phyloP scores from a whole-genome alignment of 495 filamentous ascomycete species.

The Podospora anserina region DNA sequence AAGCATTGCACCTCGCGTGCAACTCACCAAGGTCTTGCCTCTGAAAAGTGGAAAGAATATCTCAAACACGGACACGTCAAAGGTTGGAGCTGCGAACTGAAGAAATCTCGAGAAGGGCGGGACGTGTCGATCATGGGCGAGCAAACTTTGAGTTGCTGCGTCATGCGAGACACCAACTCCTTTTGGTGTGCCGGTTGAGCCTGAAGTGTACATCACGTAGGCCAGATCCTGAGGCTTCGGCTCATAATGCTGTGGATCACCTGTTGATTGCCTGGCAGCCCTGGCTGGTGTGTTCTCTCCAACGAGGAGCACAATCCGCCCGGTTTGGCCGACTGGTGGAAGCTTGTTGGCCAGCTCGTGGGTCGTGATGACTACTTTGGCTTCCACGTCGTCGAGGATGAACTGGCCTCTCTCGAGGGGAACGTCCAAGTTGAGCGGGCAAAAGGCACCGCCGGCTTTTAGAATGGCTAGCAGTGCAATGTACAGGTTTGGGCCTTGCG shows the following conservation, averaged over 20 bases:
- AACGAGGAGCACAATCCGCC: slow-evolving; percentile 34
- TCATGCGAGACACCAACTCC: slow-evolving; percentile 75
- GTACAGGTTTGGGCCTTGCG: slow-evolving; percentile 69
- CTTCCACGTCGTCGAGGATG: slow-evolving; percentile 64
- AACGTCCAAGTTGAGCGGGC: slow-evolving; percentile 68
- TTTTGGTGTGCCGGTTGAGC: slow-evolving; percentile 85
- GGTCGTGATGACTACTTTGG: slow-evolving; percentile 54
- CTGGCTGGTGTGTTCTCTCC: slow-evolving; percentile 12
- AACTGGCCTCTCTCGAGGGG: slow-evolving; percentile 70
- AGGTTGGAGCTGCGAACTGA: slow-evolving; percentile 83
- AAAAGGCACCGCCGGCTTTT: slow-evolving; percentile 76
- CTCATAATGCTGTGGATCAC: slow-evolving; percentile 5
- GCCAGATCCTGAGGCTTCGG: slow-evolving; percentile 52
- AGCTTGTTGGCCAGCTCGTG: slow-evolving; percentile 34
- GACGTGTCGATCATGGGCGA: slow-evolving; percentile 73
- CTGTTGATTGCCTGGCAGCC: not conserved
- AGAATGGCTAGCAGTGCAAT: slow-evolving; percentile 67
- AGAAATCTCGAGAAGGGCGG: slow-evolving; percentile 72
- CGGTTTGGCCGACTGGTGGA: slow-evolving; percentile 17
- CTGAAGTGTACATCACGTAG: slow-evolving; percentile 90
- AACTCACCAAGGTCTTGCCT: slow-evolving; percentile 66
- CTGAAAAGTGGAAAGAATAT: slow-evolving; percentile 78
- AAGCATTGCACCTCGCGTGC: slow-evolving; percentile 60
- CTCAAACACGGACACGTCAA: slow-evolving; percentile 86
- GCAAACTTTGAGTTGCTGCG: slow-evolving; percentile 69